Evolutionary conservation across 208 protist species (phyloP).

Genomic region (Vickermania ingenoplastis): DNA sequence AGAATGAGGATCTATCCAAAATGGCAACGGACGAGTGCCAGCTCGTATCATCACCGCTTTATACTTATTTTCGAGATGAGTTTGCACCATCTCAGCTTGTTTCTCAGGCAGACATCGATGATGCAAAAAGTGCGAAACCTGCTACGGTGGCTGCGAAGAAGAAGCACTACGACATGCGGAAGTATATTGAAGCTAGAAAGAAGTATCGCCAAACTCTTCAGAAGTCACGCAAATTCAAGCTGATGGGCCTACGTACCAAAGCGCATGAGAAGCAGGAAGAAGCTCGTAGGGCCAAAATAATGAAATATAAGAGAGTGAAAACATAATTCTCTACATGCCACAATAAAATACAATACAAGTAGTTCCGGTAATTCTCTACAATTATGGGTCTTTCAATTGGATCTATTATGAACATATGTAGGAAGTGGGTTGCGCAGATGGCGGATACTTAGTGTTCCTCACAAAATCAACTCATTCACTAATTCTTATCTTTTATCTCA

Average conservation of each 20-base stretch:
- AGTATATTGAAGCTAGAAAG: conserved; percentile 77
- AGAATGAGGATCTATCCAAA: conserved; percentile 78
- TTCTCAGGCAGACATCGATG: conserved; percentile 83
- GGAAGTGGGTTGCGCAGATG: too few species aligned
- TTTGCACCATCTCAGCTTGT: conserved; percentile 73
- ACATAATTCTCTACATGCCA: too few species aligned
- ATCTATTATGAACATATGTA: too few species aligned
- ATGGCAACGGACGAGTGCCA: conserved; percentile 87
- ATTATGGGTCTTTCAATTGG: too few species aligned
- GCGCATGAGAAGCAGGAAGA: conserved; percentile 88
- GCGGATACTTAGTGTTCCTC: too few species aligned
- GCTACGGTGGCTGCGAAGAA: conserved; percentile 63
- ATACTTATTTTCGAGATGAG: conserved; percentile 88
- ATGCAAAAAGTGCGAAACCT: conserved; percentile 83
- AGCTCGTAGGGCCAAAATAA: conserved; percentile 77
- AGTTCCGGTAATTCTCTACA: too few species aligned
- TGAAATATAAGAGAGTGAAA: conserved; percentile 84
- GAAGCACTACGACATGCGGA: conserved; percentile 89
- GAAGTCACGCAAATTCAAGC: conserved; percentile 79
- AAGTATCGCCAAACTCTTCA: conserved; percentile 82
- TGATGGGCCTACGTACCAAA: conserved; percentile 74
- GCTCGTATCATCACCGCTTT: conserved; percentile 78
- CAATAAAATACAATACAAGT: too few species aligned
- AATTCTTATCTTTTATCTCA: too few species aligned
- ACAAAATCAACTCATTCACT: too few species aligned